Base-by-base conservation (phyloP, 345 rosid genomes). In the Microthlaspi erraticum region DNA sequence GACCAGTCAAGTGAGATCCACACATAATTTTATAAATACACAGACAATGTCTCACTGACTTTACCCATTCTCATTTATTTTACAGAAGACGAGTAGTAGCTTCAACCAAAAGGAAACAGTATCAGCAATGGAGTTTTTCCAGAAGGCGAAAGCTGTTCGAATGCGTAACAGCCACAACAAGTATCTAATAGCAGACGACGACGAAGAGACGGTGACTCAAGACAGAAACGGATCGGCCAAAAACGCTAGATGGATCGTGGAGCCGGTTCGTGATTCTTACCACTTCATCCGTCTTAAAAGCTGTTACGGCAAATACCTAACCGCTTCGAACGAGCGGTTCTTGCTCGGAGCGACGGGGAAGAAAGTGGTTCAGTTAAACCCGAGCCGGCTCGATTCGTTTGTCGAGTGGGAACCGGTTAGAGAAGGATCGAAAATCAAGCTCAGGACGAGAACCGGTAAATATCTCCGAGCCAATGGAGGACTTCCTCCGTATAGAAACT, bases 381-480 rank as follows among this genome's bases (percentile, higher is more conserved):
- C 82, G 37, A 62, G 71, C 17, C 81, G 84, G 14, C 84, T 77
- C 13, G 96, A 91, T 37, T 79, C 81, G 1, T 83, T 86, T 6
- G 71, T 81, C 14, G 92, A 85, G 70, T 90, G 98, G 97, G 93
- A 93, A 46, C 97, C 98, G n/a, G 36, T 82, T 11, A 83, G 70
- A 34, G 90, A 84, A 57, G 94, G 83, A 2, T 65, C 69, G 20
- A 79, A 51, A 55, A 60, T 83, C 36, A 87, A 82, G 76, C 90
- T 92, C 19, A 79, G 77, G 79, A 84, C 93, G 0, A 71, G 87
- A 1, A 57, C 74, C 57, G 97, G 96, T 14, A 64, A 84, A 59
- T 90, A 81, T 69, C 71, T 93, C 71, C 79, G 96, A 48, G 98
- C 84, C 8, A 89, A 92, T 29, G 85, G 90, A 1, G 85, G 93